Evolutionary conservation across 2,329 filamentous ascomycete genomes (phyloP).

Genomic region (Aspergillus latus): DNA sequence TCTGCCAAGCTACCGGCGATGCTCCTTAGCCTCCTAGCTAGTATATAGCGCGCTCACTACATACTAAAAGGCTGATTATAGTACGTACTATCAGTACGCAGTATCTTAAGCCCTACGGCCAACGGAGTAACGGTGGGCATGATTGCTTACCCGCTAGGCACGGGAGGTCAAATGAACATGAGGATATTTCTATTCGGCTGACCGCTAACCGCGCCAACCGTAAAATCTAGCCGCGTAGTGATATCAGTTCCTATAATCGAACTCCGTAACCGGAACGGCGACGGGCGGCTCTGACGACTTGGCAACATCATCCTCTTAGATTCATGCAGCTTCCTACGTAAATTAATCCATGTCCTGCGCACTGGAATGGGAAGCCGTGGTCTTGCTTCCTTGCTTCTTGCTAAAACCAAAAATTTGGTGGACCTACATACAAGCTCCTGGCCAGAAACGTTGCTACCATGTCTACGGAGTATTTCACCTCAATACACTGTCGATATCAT

Average conservation of each 20-base stretch:
- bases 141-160: background rate
- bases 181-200: background rate
- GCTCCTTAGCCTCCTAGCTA: background rate
- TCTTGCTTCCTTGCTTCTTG: background rate
- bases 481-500: background rate
- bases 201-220: conserved; percentile 1
- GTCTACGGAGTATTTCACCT: too few relatives aligned
- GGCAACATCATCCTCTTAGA: conserved; percentile 3
- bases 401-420: background rate
- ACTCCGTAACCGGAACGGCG: too few relatives aligned
- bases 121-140: background rate
- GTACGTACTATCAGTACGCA: background rate
- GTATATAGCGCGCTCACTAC: background rate
- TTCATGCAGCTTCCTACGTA: background rate
- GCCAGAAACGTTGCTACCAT: background rate
- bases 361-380: background rate
- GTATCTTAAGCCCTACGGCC: background rate
- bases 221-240: background rate
- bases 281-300: background rate
- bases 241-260: background rate
- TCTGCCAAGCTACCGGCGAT: background rate
- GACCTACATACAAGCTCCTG: too few relatives aligned
- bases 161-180: conserved; percentile 1
- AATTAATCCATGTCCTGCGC: background rate
- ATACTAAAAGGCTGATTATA: too few relatives aligned